Conservation (phyloP, 139 green algal genomes). For the Klebsormidium nitens region DNA sequence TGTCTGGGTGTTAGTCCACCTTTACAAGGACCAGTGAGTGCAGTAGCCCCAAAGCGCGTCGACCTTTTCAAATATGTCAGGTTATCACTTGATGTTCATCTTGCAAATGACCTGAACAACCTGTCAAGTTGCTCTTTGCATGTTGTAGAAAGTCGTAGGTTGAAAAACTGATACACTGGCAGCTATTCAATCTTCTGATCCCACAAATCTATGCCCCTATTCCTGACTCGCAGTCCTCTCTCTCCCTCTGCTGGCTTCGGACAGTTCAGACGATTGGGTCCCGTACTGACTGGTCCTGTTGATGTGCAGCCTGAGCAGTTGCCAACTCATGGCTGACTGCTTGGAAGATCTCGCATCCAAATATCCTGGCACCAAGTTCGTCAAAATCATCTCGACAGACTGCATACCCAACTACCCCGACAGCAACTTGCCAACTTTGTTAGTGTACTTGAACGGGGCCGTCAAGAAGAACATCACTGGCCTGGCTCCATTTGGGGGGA, state of each 20-base stretch:
- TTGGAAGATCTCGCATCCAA: conserved; percentile 65
- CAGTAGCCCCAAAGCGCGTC: background rate
- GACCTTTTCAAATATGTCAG: background rate
- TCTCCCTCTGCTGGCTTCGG: background rate
- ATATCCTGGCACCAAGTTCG: conserved; percentile 77
- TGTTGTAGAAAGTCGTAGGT: background rate
- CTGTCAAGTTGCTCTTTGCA: background rate
- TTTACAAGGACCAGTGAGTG: conserved; percentile 64
- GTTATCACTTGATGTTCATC: background rate
- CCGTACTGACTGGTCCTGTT: background rate
- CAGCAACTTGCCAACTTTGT: conserved; percentile 78
- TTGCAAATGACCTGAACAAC: background rate
- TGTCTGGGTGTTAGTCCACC: conserved; percentile 66
- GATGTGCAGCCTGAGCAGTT: conserved; percentile 34
- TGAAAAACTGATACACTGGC: background rate
- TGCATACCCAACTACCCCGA: conserved; percentile 81
- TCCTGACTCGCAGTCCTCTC: background rate
- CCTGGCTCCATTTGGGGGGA: conserved; percentile 61
- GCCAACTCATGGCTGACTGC: conserved; percentile 57
- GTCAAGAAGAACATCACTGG: conserved; percentile 62
- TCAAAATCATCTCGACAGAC: conserved; percentile 81
- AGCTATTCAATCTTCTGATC: background rate
- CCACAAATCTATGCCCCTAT: background rate
- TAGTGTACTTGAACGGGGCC: conserved; percentile 73
- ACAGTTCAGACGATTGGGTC: background rate